Evolutionary conservation across 2,329 filamentous ascomycete genomes (phyloP).

Genomic region (Parastagonospora avenae): DNA sequence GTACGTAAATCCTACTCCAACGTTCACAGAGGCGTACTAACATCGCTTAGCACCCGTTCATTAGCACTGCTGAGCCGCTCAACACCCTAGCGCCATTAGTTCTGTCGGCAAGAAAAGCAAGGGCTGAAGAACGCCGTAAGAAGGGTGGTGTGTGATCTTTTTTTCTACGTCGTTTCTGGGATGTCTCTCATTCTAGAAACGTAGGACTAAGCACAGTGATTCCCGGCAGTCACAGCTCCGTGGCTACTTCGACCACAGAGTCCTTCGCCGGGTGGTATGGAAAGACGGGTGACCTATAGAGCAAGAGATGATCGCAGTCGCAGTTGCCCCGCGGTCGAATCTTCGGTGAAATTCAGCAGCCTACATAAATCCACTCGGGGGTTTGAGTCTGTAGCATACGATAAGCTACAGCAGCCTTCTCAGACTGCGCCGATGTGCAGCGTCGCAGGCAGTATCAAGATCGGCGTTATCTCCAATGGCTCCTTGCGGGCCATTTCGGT

Average conservation of each 20-base stretch:
- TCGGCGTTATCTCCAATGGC: too few relatives aligned
- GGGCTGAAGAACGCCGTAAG: constrained; percentile 72
- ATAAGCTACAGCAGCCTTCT: too few relatives aligned
- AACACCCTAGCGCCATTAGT: constrained; percentile 84
- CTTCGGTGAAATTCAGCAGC: too few relatives aligned
- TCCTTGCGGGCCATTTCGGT: neutral
- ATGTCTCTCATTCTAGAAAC: constrained; percentile 33
- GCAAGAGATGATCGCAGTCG: too few relatives aligned
- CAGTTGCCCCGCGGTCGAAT: too few relatives aligned
- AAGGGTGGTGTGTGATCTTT: constrained; percentile 51
- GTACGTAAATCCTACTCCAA: constrained; percentile 62
- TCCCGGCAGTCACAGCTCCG: constrained; percentile 19
- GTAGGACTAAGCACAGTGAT: constrained; percentile 29
- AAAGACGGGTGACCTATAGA: constrained; percentile 18
- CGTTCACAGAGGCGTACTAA: constrained; percentile 10
- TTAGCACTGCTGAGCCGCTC: constrained; percentile 57
- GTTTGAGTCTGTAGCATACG: too few relatives aligned
- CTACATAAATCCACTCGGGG: too few relatives aligned
- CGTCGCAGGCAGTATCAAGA: too few relatives aligned
- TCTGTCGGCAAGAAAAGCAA: constrained; percentile 79
- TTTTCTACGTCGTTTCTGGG: constrained; percentile 18
- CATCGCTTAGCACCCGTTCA: constrained; percentile 52
- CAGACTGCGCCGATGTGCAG: too few relatives aligned
- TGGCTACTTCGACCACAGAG: constrained; percentile 19
- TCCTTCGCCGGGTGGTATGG: constrained; percentile 40